Evolutionary conservation across 352 stramenopile genomes (phyloP), one percentile per base, ranked within the genome.

Genomic region (Globisporangium takayamanum): DNA sequence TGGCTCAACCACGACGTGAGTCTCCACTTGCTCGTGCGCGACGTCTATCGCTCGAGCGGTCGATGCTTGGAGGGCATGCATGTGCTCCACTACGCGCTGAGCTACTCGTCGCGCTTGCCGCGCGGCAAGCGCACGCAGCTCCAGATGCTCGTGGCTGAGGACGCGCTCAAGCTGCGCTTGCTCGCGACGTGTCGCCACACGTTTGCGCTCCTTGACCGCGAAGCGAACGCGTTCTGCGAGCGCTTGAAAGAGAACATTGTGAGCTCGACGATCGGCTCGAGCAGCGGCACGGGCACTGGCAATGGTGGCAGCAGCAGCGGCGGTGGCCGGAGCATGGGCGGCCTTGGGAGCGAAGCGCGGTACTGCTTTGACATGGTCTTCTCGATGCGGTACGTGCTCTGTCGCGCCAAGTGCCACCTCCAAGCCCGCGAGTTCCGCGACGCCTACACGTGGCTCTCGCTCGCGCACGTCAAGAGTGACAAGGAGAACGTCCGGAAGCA

Each of bases 281-380:
- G 60, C 15, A 84, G 75, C 44, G 77, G 78, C n/a, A 22, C 18
- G 50, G 74, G 69, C 44, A 82, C 67, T 39, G 74, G 61, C 2
- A 81, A 69, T n/a, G n/a, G n/a, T n/a, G 79, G 81, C 46, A 91
- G 77, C 52, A 81, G 77, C 47, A 84, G 75, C 11, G 67, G 72
- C 10, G 72, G 79, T 25, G 83, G 81, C 7, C 50, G 71, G 61
- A 75, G 66, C 30, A 73, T 89, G 36, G 75, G 78, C 12, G 83
- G 80, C 22, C 87, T 93, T 65, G 77, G 79, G 3, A 93, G 80
- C 44, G 83, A 92, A 59, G 78, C 79, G 22, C 73, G 84, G 8
- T 89, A 82, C 54, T 88, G 78, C 30, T 91, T 92, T 46, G 85
- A 95, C 41, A 91, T 91, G 78, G 82, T 88, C 16, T 75, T 84